phyloP scores from a whole-genome alignment of 352 stramenopile species.

The Globisporangium abappressorium region DNA sequence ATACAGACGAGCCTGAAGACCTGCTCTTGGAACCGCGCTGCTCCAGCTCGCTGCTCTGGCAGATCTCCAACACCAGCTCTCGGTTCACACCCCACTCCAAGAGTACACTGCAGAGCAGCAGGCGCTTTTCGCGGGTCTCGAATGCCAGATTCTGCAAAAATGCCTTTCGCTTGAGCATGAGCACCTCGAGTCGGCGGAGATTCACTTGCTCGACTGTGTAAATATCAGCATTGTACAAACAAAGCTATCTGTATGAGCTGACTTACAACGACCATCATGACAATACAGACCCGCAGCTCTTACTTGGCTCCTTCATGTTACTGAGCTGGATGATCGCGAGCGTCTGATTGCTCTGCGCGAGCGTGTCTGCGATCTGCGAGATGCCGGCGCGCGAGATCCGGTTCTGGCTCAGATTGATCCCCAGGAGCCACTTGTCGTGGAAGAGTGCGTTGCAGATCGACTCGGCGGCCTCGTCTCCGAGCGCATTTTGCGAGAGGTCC shows the following conservation, averaged over 20 bases:
- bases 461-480: conserved; percentile 39
- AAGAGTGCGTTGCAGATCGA: conserved; percentile 48
- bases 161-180: conserved; percentile 22
- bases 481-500: conserved; percentile 44
- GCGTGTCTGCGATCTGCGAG: conserved; percentile 29
- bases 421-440: conserved; percentile 67
- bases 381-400: conserved; percentile 30
- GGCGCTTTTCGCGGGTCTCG: conserved; percentile 36
- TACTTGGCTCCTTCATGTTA: conserved; percentile 33
- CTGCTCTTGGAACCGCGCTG: background rate
- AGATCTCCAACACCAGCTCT: conserved; percentile 54
- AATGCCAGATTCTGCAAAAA: conserved; percentile 36
- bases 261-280: too few relatives aligned
- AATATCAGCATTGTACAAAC: background rate
- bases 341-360: conserved; percentile 43
- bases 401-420: conserved; percentile 49
- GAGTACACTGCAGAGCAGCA: conserved; percentile 44
- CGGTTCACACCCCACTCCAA: conserved; percentile 53
- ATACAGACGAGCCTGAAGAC: background rate
- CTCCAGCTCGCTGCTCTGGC: conserved; percentile 23
- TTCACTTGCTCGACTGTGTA: conserved; percentile 13
- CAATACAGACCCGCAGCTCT: background rate
- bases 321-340: conserved; percentile 39
- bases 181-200: conserved; percentile 20
- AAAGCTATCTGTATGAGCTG: background rate